Conservation (phyloP, 2,329 filamentous ascomycete genomes). For the Nothophoma quercina region DNA sequence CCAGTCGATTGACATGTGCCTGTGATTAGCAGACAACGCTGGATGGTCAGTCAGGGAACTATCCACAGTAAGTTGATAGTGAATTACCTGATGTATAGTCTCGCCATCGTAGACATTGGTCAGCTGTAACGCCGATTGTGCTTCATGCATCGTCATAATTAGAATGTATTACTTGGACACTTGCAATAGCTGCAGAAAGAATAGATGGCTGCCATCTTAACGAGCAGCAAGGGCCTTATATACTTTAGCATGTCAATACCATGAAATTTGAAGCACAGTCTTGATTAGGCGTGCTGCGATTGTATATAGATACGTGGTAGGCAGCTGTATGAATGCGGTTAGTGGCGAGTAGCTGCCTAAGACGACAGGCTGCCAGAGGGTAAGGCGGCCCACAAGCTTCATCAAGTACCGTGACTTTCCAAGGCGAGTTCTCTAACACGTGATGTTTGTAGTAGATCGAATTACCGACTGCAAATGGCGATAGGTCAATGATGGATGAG, state of each 20-base stretch:
- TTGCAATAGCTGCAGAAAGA: background rate
- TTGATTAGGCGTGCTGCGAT: too few species aligned
- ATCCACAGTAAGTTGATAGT: too few species aligned
- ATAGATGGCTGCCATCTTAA: background rate
- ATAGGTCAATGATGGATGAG: background rate
- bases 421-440: too few species aligned
- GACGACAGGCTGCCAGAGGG: background rate
- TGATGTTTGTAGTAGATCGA: too few species aligned
- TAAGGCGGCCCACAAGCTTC: background rate
- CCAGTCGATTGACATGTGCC: constrained; percentile 29
- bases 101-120: constrained; percentile 39
- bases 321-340: constrained; percentile 7
- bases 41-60: background rate
- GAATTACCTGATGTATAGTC: constrained; percentile 37
- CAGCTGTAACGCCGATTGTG: constrained; percentile 5
- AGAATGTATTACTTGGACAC: background rate
- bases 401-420: background rate
- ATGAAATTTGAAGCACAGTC: too few species aligned
- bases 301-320: background rate
- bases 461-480: too few species aligned
- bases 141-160: background rate
- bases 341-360: constrained; percentile 9
- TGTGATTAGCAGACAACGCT: constrained; percentile 41
- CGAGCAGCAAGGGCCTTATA: background rate
- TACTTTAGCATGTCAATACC: background rate